Percentiles rank a stretch among this genome's conserved stretches.
Conservation (phyloP, 164 flowering plant genomes). For the Euptelea pleiosperma region DNA sequence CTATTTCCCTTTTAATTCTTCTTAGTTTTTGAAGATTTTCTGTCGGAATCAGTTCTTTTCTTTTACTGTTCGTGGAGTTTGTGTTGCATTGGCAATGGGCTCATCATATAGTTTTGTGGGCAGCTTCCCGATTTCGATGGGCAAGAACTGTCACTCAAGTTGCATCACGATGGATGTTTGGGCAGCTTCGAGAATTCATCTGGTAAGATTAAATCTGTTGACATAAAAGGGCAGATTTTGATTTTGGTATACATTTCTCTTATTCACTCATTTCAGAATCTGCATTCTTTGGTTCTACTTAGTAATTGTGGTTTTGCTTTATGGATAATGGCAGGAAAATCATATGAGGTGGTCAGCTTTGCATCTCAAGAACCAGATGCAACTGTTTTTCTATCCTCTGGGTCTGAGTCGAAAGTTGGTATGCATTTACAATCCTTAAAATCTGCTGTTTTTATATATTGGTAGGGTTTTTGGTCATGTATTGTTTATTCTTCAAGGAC, state of each 20-base stretch:
- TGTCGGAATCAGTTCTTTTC: not conserved
- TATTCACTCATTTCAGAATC: not conserved
- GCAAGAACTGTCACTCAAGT: constrained; percentile 48
- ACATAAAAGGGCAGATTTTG: no score
- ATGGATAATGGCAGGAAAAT: constrained; percentile 45
- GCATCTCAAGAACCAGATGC: constrained; percentile 52
- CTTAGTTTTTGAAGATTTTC: not conserved
- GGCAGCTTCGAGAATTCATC: constrained; percentile 55
- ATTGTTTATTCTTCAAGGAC: not conserved
- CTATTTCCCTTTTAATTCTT: not conserved
- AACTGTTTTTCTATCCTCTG: constrained; percentile 50
- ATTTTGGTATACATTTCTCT: not conserved
- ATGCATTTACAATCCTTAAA: constrained; percentile 6
- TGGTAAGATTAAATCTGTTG: constrained; percentile 34
- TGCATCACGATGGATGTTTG: constrained; percentile 45
- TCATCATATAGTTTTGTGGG: constrained; percentile 8
- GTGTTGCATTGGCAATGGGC: not conserved
- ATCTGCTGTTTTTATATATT: not conserved
- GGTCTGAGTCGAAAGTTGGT: constrained; percentile 62
- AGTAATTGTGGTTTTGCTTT: not conserved
- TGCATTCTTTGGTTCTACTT: not conserved
- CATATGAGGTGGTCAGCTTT: constrained; percentile 53
- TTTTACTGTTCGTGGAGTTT: not conserved
- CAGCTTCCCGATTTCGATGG: constrained; percentile 62
- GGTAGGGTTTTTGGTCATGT: not conserved